These are phyloP conservation scores for Ogataea kodamae DNA, from an alignment of 805 yeast species.

Conservation along the genomic window DNA sequence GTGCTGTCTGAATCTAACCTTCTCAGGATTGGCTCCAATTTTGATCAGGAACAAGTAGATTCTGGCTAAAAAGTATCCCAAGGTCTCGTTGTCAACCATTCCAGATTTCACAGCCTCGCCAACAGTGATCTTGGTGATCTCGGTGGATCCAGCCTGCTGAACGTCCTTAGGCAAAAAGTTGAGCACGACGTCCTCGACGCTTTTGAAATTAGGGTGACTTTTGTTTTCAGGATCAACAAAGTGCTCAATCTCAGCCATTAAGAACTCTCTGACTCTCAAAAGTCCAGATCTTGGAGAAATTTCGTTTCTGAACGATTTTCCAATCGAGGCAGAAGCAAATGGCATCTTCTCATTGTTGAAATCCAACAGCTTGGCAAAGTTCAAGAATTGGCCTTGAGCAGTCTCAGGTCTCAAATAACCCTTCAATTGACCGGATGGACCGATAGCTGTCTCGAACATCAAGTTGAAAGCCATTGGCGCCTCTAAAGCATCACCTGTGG, in stretches of 20 bases:
- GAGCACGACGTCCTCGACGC: conserved; percentile 69
- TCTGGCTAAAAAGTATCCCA: conserved; percentile 95
- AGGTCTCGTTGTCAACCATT: conserved; percentile 93
- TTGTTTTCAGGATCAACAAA: conserved; percentile 92
- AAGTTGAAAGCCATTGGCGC: conserved; percentile 93
- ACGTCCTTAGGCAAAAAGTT: conserved; percentile 80
- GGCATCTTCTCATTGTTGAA: conserved; percentile 97
- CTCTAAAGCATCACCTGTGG: conserved; percentile 78
- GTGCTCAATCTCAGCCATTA: conserved; percentile 99
- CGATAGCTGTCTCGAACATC: conserved; percentile 99
- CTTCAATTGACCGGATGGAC: conserved; percentile 94
- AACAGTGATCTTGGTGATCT: conserved; percentile 57
- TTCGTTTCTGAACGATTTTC: conserved; percentile 98
- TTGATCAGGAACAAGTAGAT: conserved; percentile 78
- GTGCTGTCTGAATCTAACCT: conserved; percentile 96
- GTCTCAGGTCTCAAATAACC: conserved; percentile 98
- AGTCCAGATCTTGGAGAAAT: conserved; percentile 98
- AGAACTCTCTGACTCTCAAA: conserved; percentile 95
- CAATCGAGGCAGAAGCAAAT: conserved; percentile 98
- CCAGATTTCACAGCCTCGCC: conserved; percentile 89
- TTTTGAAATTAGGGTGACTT: conserved; percentile 73
- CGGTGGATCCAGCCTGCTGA: conserved; percentile 83
- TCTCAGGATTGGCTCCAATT: conserved; percentile 83
- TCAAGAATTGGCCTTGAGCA: conserved; percentile 98
- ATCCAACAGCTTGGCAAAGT: conserved; percentile 89